These are phyloP conservation scores for Uronychia binucleata DNA, from an alignment of 73 alveolate genomes.

Conservation along the genomic window DNA sequence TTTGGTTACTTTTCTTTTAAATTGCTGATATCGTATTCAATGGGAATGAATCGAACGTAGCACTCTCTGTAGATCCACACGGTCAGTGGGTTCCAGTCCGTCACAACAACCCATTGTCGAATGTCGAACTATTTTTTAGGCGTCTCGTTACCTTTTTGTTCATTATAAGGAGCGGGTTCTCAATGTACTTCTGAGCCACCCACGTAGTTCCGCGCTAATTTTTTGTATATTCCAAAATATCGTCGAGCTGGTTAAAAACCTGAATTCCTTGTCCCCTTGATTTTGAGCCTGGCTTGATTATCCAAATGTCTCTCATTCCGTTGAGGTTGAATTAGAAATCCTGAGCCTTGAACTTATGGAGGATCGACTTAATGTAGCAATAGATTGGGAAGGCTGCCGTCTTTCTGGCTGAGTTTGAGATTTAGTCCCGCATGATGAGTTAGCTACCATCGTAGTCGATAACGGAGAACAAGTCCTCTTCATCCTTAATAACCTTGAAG, in stretches of 20 bases:
- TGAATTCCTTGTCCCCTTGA: slow-evolving; percentile 74
- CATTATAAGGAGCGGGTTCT: slow-evolving; percentile 76
- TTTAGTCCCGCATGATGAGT: too few relatives aligned
- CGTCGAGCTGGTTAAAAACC: slow-evolving; percentile 26
- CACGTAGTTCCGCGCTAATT: slow-evolving; percentile 66
- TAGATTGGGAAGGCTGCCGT: too few relatives aligned
- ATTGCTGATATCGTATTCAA: slow-evolving; percentile 62
- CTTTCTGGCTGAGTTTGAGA: too few relatives aligned
- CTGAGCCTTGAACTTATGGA: slow-evolving; percentile 15
- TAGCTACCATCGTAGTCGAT: too few relatives aligned
- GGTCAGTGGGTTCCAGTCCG: slow-evolving; percentile 86
- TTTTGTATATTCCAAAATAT: slow-evolving; percentile 6
- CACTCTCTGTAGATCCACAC: slow-evolving; percentile 84
- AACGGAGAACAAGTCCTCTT: neutral
- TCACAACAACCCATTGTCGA: slow-evolving; percentile 78
- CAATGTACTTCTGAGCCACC: slow-evolving; percentile 87
- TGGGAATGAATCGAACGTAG: slow-evolving; percentile 78
- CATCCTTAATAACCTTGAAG: neutral
- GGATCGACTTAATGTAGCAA: slow-evolving; percentile 5
- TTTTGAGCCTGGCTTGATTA: slow-evolving; percentile 74
- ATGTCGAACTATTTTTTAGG: slow-evolving; percentile 41
- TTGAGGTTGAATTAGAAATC: slow-evolving; percentile 61
- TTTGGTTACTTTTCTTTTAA: slow-evolving; percentile 37
- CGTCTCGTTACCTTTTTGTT: slow-evolving; percentile 54
- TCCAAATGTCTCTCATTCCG: slow-evolving; percentile 78